A percentile compares a stretch with the other conserved stretches of the same genome.
phyloP scores from a whole-genome alignment of 768 basidiomycete genomes.

The Rhodotorula diobovata region DNA sequence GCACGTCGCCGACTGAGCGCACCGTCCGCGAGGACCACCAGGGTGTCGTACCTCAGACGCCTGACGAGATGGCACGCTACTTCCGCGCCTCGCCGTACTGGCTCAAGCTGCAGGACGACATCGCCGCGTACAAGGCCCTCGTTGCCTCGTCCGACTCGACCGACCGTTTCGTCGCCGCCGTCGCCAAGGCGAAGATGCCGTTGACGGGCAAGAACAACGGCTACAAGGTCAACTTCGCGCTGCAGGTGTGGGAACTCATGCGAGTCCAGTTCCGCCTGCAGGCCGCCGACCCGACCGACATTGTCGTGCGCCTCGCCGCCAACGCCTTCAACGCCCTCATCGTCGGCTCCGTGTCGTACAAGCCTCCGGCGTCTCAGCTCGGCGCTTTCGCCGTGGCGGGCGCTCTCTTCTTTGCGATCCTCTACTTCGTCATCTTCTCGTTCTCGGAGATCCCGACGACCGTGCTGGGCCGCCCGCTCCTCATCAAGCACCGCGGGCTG shows the following conservation, averaged over 20 bases:
- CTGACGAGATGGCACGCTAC: slow-evolving; percentile 50
- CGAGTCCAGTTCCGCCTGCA: slow-evolving; percentile 52
- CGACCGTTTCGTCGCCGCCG: slow-evolving; percentile 10
- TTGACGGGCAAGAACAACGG: slow-evolving; percentile 44
- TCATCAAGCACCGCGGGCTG: slow-evolving; percentile 28
- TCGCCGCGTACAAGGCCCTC: not conserved
- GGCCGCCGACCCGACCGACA: slow-evolving; percentile 47
- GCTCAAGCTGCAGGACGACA: not conserved
- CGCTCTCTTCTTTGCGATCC: slow-evolving; percentile 62
- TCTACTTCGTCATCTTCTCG: slow-evolving; percentile 3
- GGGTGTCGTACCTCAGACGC: slow-evolving; percentile 49
- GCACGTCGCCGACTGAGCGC: slow-evolving; percentile 59
- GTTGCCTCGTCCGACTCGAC: not conserved
- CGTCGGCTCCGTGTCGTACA: slow-evolving; percentile 63
- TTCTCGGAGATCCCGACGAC: slow-evolving; percentile 23
- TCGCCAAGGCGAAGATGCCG: slow-evolving; percentile 8
- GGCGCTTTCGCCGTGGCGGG: slow-evolving; percentile 71
- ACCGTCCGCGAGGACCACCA: slow-evolving; percentile 53
- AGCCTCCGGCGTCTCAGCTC: slow-evolving; percentile 56
- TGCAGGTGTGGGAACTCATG: slow-evolving; percentile 53
- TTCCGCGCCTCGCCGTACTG: slow-evolving; percentile 47
- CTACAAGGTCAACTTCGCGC: slow-evolving; percentile 51
- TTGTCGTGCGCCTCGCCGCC: slow-evolving; percentile 38
- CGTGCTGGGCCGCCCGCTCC: slow-evolving; percentile 9
- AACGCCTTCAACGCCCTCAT: slow-evolving; percentile 53